Base-by-base conservation (phyloP, 2,329 filamentous ascomycete species). In the Monosporascus sp. region DNA sequence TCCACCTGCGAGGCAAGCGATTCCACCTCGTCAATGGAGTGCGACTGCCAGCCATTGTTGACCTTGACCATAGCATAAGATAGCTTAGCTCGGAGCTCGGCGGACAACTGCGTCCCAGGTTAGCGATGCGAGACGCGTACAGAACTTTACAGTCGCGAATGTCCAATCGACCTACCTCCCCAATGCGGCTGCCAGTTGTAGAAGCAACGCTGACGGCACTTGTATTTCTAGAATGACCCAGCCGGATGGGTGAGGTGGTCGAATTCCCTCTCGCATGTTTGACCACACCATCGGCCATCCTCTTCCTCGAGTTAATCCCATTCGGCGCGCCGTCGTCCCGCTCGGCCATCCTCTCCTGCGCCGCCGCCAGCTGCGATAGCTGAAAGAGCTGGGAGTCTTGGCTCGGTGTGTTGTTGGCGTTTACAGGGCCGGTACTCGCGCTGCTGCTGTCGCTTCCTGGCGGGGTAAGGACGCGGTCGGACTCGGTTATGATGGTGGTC, bases 41-140 rank as follows among this genome's bases (percentile, higher is more conserved):
- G 85, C 49, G 86, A 81, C 71, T 96, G 88, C 87, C 91, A 94
- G 54, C 90, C 90, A 66, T 95, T 86, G 67, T 90, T 90, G 41
- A 97, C 88, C 71, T 96, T 97, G 67, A 95, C 81, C 81, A 96
- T 94, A 59, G 93, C 93, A 70, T 97, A 97, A 7, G 90, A 90
- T 27, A 97, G 79, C 63, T 90, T 88, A 49, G 90, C 86, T 66
- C 87, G 88, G 50, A 97, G 79, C 66, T 93, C 88, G 51, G 66
- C 65, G 22, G 66, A 69, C 44, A 68, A 57, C 66, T 69, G 51
- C 47, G 46, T 50, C 48, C 11, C 20, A 51, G 37, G 55, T 67
- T 59, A 67, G 57, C 52, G 35, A 39, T 38, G 54, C 48, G 44
- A 36, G 50, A 57, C 58, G 54, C 52, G 51, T 55, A 25, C 17